phyloP scores from a whole-genome alignment of 345 rosid genomes.

The Brassica cretica region DNA sequence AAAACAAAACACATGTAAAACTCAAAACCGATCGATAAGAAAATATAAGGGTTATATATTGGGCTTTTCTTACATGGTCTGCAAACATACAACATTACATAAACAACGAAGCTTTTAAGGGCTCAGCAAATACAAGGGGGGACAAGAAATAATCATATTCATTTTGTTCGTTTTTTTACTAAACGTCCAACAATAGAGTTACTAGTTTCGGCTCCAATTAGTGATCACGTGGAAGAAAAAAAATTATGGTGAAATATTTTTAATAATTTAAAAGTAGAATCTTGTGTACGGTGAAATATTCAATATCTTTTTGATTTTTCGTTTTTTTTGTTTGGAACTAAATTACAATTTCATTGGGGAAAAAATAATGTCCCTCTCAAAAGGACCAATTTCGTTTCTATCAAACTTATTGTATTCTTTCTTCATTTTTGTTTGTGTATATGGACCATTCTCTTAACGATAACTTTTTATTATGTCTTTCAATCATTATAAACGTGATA shows the following conservation, averaged over 20 bases:
- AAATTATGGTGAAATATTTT: too few relatives aligned
- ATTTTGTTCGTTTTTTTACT: neutral
- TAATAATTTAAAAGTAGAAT: neutral
- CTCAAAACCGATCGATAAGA: neutral
- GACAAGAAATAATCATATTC: neutral
- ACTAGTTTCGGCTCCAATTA: neutral
- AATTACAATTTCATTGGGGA: neutral
- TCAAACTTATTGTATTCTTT: neutral
- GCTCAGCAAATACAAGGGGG: neutral
- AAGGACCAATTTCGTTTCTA: neutral
- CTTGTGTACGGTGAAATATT: neutral
- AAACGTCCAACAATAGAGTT: neutral
- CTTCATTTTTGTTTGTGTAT: neutral
- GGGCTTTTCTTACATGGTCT: neutral
- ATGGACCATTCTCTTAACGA: conserved; percentile 1
- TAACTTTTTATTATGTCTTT: neutral
- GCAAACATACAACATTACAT: neutral
- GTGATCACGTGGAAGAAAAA: too few relatives aligned
- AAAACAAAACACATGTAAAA: neutral
- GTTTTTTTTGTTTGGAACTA: neutral
- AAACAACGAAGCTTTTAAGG: neutral
- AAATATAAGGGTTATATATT: neutral
- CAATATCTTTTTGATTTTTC: neutral
- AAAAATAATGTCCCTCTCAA: neutral
- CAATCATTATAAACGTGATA: conserved; percentile 15